Evolutionary conservation across 257 asterid genomes (phyloP), one percentile per base, ranked within the genome.

Genomic region (Verbena officinalis): DNA sequence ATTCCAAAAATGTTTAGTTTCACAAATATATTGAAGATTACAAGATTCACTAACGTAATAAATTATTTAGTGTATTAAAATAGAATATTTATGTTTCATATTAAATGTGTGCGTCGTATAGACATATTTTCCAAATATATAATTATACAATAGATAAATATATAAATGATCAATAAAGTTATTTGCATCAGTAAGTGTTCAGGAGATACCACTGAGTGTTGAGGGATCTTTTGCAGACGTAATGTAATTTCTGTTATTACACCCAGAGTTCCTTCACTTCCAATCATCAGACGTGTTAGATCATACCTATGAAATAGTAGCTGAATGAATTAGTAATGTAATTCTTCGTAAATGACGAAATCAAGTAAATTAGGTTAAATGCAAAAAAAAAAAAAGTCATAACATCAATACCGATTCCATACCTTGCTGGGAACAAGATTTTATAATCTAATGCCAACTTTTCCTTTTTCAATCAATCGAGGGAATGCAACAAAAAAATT

Each of bases 261-360:
- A 58, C 99, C 99, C 80, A 94, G 57, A 44, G 99, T 94, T 67
- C 99, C 99, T 86, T 94, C 99, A 75, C 97, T 94, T 72, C 97
- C 99, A 75, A 94, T 94, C 69, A 94, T 54, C 57, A 94, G 81
- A 67, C 99, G 96, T 6, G 99, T 88, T 70, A 94, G 79, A 75
- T 94, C 99, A 52, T 94, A 94, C 81, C 99, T 93, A 65, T 30
- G 55, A 74, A 67, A 72, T 64, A 33, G 62, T 42, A 79, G 68
- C 39, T 56, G 51, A 53, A 64, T 9, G 55, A 55, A 30, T 71
- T 52, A 71, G 63, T 33, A 53, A 53, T 38, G n/a, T n/a, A n/a
- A n/a, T n/a, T n/a, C n/a, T n/a, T n/a, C n/a, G n/a, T n/a, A n/a
- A 54, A 62, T 49, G 51, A 15, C 55, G 1, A 12, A 4, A n/a